Evolutionary conservation across 164 flowering plant species (phyloP), one percentile per base, ranked within the genome.

Genomic region (Annona cherimola): DNA sequence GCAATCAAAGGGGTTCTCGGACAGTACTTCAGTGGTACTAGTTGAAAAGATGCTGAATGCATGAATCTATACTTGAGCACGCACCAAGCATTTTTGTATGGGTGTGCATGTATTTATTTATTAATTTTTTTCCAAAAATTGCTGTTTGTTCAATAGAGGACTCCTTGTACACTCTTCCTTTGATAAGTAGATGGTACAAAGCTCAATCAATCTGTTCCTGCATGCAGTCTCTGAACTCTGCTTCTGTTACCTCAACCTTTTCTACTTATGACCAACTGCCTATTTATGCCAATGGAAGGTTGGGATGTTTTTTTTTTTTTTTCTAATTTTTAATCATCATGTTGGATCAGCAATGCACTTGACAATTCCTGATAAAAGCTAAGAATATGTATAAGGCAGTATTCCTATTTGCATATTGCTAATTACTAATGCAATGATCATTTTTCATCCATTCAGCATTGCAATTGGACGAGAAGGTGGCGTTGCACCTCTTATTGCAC

Each of bases 401-500:
- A 55, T 46, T 63, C 14, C 43, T 19, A 6, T 39, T 59, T 19
- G 39, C 6, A 14, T 20, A 42, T 8, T 44, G 39, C 44, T 42
- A 42, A 18, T 61, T 65, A 63, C 60, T 74, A 46, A 69, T 67
- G 4, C 20, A 41, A 62, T 59, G 55, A 18, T 66, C 66, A 68
- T 16, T 64, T 61, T 76, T 61, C 19, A 46, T 71, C 2, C 66
- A 67, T 75, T 73, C 75, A 93, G 99, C 84, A 89, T 93, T 85
- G 97, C 99, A 42, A 96, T 96, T 82, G 99, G 98, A 70, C 91
- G 80, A 68, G 95, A 88, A 90, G 99, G 99, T 59, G 99, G 99
- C 64, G 95, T 96, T 69, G 89, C 96, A 43, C 99, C 99, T 77
- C 88, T 96, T 60, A 90, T 93, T 73, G 86, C 90, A 12, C 75